Base-by-base conservation (phyloP, 2,329 filamentous ascomycete species). In the Nakataea oryzae region DNA sequence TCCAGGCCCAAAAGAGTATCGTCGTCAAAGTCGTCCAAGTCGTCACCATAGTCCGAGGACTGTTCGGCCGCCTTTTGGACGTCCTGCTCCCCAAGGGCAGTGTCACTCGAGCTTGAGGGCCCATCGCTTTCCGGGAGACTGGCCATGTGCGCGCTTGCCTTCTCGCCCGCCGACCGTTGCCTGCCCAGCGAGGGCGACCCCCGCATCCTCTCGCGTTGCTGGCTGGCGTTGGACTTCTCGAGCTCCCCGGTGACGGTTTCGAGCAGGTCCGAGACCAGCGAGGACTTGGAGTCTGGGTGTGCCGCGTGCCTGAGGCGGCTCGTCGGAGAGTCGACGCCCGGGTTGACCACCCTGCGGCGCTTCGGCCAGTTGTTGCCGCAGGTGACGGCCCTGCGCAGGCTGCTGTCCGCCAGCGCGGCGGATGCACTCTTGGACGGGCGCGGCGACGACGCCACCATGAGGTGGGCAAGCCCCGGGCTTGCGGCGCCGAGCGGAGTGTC, bases 301-400 rank as follows among this genome's bases (percentile, higher is more conserved):
- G 78, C 73, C 68, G 73, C 71, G 64, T 65, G 70, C 63, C 70
- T 70, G 54, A 74, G 68, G 50, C 68, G 69, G 61, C 70, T 71
- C 34, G 67, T 65, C 57, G 73, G 70, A 41, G 70, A 70, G 3
- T 72, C 72, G 0, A 72, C 69, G 60, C 76, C 79, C 17, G 75
- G 72, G 41, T 78, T 78, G 59, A 86, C 82, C 9, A 85, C 69
- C 67, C 81, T 87, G 67, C 86, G 81, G 65, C 86, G 80, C 72
- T 93, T 93, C 1, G 88, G 86, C 81, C 87, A 90, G 67, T 89
- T 83, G 28, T 82, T 78, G 24, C 86, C 87, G 69, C 86, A 89
- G 70, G 87, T 91, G 63, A 86, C 81, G 2, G 87, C 81, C 66
- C 87, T 82, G 67, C 87, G 81, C 55, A 91, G 72, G 5, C 77